Evolutionary conservation across 352 stramenopile species (phyloP), one percentile per base, ranked within the genome.

Genomic region (Globisporangium cederbergense): DNA sequence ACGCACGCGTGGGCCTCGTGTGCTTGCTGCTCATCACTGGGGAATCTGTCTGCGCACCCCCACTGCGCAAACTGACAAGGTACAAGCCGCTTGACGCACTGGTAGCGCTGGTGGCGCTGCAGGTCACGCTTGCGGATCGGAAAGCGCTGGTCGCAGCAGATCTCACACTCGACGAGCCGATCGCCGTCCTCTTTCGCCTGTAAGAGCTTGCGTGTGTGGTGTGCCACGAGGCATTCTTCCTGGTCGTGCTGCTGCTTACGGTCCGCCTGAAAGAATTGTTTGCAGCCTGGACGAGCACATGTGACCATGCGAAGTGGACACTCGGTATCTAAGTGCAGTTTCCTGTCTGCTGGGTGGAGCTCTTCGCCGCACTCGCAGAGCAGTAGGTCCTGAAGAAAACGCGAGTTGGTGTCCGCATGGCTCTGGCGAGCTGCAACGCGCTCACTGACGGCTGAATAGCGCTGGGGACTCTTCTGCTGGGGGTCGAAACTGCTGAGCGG

Each of bases 291-390:
- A 32, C 75, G 71, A 38, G 66, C 25, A 25, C 84, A 93, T 7
- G 53, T 58, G 8, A 90, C 67, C 11, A 77, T 28, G 16, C 82
- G 77, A 7, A 68, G 67, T 5, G 69, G 46, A 56, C 84, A 93
- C 18, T 73, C 64, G 18, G 67, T 55, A 8, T 74, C 64, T 46
- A 73, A 65, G 43, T 93, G 82, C 3, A 56, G 53, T 36, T 66
- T 72, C 32, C 81, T 62, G n/a, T 73, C 60, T 28, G 64, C 47
- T 3, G 60, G 30, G 4, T 59, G 52, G 4, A 93, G 67, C 57
- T 91, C 84, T 22, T 88, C 73, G 4, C 75, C 78, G 36, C 84
- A 93, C 42, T 69, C 68, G 38, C 81, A 88, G 0, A 86, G 62
- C 49, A 70, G 51, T 3, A 84, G 30, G 30, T 84, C 77, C 40